A percentile compares a stretch with the other conserved stretches of the same genome.
Conservation (phyloP, 108 stramenopile species). For the Fragilaria crotonensis region DNA sequence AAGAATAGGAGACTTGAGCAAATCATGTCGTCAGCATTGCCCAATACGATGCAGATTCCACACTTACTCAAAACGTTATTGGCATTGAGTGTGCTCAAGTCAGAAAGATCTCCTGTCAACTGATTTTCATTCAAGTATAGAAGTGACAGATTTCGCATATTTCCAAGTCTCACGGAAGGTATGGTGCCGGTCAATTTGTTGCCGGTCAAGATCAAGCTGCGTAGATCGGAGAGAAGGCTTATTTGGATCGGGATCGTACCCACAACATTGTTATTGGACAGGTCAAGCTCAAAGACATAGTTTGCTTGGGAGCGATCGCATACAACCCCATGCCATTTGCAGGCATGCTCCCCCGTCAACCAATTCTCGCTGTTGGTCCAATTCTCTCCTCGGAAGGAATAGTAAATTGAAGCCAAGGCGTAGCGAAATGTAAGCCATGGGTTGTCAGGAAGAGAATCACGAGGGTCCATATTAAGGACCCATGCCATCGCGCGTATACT, state of each 20-base stretch:
- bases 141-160: background rate
- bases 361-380: conserved; percentile 38
- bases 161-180: conserved; percentile 1
- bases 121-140: conserved; percentile 4
- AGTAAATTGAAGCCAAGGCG: conserved; percentile 41
- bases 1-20: background rate
- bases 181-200: conserved; percentile 35
- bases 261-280: background rate
- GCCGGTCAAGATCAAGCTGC: conserved; percentile 9
- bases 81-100: background rate
- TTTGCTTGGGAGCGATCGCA: conserved; percentile 6
- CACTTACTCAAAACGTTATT: background rate
- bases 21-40: no score
- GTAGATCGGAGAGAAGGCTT: conserved; percentile 1
- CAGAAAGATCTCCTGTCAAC: background rate
- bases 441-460: background rate
- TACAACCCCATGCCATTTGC: conserved; percentile 35
- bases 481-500: conserved; percentile 10
- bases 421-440: conserved; percentile 20
- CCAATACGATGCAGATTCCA: no score
- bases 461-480: conserved; percentile 10
- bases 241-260: background rate
- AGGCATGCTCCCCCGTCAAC: conserved; percentile 33
- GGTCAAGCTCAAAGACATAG: background rate
- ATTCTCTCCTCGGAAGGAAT: conserved; percentile 24